Conservation (phyloP, 208 protist genomes). For the Leishmania mexicana region DNA sequence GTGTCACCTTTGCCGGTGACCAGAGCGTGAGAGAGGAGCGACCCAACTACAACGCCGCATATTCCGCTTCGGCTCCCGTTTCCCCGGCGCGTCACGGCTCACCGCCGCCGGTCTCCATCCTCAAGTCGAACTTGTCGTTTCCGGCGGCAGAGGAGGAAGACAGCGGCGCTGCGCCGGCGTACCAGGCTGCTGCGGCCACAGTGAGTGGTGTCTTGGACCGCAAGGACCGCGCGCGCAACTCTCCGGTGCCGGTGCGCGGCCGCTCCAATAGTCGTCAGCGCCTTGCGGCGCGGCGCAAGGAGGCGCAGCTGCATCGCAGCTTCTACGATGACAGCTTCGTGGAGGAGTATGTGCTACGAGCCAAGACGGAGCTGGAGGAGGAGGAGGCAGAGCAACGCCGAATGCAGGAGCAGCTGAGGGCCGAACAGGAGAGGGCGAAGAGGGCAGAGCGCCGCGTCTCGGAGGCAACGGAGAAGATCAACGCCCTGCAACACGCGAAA, state of each 20-base stretch:
- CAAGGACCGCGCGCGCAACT: constrained; percentile 14
- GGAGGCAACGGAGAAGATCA: constrained; percentile 57
- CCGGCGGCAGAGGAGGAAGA: constrained; percentile 25
- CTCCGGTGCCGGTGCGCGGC: constrained; percentile 40
- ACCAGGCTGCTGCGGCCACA: constrained; percentile 11
- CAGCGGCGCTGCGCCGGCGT: constrained; percentile 15
- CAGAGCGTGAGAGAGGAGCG: constrained; percentile 71
- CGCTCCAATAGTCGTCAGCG: constrained; percentile 86
- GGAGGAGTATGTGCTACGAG: constrained; percentile 80
- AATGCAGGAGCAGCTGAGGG: constrained; percentile 22
- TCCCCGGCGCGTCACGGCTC: constrained; percentile 46
- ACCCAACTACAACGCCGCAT: constrained; percentile 61
- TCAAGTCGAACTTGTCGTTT: constrained; percentile 46
- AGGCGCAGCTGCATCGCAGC: constrained; percentile 82
- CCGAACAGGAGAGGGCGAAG: constrained; percentile 37
- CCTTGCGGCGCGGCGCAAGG: constrained; percentile 57
- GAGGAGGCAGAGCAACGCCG: constrained; percentile 36
- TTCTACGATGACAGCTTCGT: constrained; percentile 93
- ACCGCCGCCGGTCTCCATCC: constrained; percentile 55
- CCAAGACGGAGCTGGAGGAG: constrained; percentile 44
- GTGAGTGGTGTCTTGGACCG: constrained; percentile 5
- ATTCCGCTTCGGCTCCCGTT: constrained; percentile 43
- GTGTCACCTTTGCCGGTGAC: constrained; percentile 78
- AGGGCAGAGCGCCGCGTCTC: constrained; percentile 43
- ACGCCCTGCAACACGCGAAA: constrained; percentile 73